Base-by-base conservation (phyloP, 345 rosid species). In the Viola odorata region DNA sequence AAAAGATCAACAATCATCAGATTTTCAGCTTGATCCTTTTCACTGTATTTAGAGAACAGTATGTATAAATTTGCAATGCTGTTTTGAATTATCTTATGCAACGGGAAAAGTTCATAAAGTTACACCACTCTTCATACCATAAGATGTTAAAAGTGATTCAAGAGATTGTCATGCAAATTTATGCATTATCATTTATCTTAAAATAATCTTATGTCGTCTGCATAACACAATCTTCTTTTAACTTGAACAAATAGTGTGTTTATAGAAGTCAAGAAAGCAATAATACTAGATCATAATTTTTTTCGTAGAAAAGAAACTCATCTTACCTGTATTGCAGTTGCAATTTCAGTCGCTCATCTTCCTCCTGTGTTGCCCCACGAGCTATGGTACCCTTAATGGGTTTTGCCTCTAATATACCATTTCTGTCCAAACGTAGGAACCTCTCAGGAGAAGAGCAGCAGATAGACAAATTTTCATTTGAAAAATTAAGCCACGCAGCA, bases 1-100 rank as follows among this genome's bases (percentile, higher is more conserved):
- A 90, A 78, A 56, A 94, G 99, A 73, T 94, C 99, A 0, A 94
- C 96, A 41, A 94, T 94, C 99, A 94, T 94, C 65, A 90, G 80
- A 77, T 94, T 94, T 75, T 94, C 99, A 0, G 99, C 91, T 75
- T 90, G 97, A 69, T 90, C 95, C 85, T 94, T 94, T 79, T 90
- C 97, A 68, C 99, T 94, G 90, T 58, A 7, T 12, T 8, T 37
- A 51, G 62, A 61, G 41, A 53, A 0, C 8, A 51, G 60, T 1
- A 13, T 12, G 64, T 53, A 45, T 41, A 40, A 54, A 50, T 37
- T 55, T 63, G 57, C 36, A 23, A 44, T 62, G 16, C 36, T 11
- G 36, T 8, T 45, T 10, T 8, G 8, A n/a, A 3, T 10, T 10
- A 45, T 8, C 10, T 45, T 45, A 11, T 45, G 10, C 50, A 3